Percentiles rank a stretch among this genome's conserved stretches.
Evolutionary conservation across 139 green algal species (phyloP).

Genomic region (Chlamydomonas schloesseri): DNA sequence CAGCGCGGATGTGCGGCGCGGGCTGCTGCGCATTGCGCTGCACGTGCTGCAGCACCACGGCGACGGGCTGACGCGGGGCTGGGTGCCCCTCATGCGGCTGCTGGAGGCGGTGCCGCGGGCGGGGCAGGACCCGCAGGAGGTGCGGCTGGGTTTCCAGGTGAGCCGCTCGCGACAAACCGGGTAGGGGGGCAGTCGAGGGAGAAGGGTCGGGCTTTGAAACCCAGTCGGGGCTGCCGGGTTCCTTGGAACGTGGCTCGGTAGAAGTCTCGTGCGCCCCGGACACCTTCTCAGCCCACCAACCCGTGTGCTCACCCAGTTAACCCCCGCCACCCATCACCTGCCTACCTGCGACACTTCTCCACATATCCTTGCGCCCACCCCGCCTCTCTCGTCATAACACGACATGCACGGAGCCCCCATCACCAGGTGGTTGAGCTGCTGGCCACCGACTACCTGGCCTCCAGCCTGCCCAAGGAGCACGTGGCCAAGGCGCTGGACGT

Average conservation of each 20-base stretch:
- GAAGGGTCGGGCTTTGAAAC: no score
- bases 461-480: conserved; percentile 65
- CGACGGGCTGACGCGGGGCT: conserved; percentile 80
- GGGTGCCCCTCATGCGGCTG: conserved; percentile 85
- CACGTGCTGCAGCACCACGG: conserved; percentile 84
- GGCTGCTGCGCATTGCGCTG: conserved; percentile 79
- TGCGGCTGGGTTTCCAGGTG: conserved; percentile 80
- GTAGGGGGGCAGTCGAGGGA: background rate
- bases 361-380: no score
- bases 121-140: conserved; percentile 55
- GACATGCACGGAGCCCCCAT: no score
- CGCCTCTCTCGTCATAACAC: no score
- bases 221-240: no score
- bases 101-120: conserved; percentile 75
- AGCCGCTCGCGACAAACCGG: no score
- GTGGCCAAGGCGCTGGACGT: conserved; percentile 71
- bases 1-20: conserved; percentile 70
- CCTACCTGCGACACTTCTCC: no score
- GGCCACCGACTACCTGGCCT: conserved; percentile 77
- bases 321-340: no score
- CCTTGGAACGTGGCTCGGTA: no score
- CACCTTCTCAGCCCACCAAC: no score
- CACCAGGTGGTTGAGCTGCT: conserved; percentile 67
- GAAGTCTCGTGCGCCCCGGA: no score
- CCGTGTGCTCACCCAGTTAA: no score